Percentiles rank a stretch among this genome's conserved stretches.
Conservation (phyloP, 164 flowering plant genomes). For the Akebia trifoliata region DNA sequence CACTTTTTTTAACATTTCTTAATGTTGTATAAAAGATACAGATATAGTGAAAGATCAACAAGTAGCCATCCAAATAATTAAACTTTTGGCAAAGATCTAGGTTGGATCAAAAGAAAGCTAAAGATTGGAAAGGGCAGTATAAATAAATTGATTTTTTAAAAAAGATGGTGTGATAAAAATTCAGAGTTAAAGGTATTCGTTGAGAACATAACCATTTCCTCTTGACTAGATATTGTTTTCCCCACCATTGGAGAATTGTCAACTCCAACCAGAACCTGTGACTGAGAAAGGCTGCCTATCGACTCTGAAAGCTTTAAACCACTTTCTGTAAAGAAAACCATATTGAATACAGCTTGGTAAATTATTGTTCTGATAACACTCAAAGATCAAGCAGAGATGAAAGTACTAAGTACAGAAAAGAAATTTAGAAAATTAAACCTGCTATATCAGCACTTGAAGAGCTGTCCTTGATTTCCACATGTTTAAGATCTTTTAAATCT, state of each 20-base stretch:
- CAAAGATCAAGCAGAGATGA: neutral
- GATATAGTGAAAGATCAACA: no score
- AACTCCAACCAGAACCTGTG: conserved; percentile 9
- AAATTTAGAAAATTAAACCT: conserved; percentile 4
- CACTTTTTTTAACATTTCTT: no score
- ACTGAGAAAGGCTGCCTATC: conserved; percentile 16
- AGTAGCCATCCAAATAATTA: no score
- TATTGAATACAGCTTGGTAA: neutral
- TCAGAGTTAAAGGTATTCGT: neutral
- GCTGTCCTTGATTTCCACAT: conserved; percentile 9
- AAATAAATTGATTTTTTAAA: no score
- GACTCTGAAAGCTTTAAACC: conserved; percentile 10
- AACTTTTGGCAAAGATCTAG: no score
- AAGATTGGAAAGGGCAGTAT: no score
- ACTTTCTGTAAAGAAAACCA: conserved; percentile 9
- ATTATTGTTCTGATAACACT: neutral
- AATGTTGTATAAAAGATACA: no score
- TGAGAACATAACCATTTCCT: conserved; percentile 9
- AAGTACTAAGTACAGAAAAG: neutral
- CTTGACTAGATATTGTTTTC: conserved; percentile 10
- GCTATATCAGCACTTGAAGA: conserved; percentile 8
- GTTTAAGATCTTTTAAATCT: neutral
- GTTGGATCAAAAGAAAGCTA: no score
- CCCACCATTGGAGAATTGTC: conserved; percentile 9
- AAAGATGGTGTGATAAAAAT: no score